Conservation (phyloP, 139 green algal species). For the Chlamydomonas sp. region DNA sequence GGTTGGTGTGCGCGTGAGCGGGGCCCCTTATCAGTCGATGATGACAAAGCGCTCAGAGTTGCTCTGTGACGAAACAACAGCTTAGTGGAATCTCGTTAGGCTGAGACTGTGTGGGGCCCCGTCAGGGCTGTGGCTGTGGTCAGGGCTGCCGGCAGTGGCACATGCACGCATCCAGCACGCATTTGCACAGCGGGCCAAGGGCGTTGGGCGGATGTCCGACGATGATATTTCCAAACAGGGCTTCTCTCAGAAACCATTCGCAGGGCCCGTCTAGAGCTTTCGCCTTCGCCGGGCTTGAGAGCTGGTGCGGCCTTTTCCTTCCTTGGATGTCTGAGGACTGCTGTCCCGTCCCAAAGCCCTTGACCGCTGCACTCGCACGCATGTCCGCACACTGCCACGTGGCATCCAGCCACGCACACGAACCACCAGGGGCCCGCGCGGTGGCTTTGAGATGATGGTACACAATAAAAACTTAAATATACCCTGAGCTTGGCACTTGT, state of each 20-base stretch:
- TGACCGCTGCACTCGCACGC: not conserved
- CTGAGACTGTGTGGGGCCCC: conserved; percentile 49
- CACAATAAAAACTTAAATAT: conserved; percentile 70
- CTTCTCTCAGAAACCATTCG: conserved; percentile 78
- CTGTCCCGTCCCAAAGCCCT: not conserved
- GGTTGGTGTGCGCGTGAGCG: not conserved
- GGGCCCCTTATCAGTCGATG: not conserved
- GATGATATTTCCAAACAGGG: conserved; percentile 66
- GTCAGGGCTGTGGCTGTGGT: no score
- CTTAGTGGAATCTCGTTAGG: conserved; percentile 78
- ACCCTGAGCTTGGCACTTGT: conserved; percentile 52
- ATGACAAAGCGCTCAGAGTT: conserved; percentile 10
- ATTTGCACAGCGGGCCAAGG: not conserved
- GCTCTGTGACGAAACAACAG: conserved; percentile 2
- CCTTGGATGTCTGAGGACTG: conserved; percentile 76
- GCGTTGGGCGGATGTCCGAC: conserved; percentile 25
- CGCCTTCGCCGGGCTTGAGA: conserved; percentile 76
- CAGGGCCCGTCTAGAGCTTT: conserved; percentile 75
- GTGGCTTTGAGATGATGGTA: conserved; percentile 53
- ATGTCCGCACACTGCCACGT: not conserved
- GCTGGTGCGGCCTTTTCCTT: conserved; percentile 72
- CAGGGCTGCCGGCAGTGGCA: no score
- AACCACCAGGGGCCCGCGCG: not conserved
- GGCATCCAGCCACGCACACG: not conserved
- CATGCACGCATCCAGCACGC: not conserved